phyloP scores from a whole-genome alignment of 1,284 basidiomycete genomes.

The Dichomitus squalens region DNA sequence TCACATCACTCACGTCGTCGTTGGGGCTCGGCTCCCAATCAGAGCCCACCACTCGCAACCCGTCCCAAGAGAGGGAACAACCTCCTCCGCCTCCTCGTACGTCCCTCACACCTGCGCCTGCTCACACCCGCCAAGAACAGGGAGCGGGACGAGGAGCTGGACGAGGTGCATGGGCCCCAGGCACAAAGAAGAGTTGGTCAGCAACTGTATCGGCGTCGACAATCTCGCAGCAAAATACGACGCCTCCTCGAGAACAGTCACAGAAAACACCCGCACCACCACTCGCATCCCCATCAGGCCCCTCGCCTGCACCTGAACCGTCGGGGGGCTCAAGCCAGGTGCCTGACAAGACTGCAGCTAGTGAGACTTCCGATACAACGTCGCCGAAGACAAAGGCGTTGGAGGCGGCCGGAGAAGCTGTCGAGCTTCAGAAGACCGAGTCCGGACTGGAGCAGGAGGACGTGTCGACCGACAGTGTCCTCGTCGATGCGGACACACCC shows the following conservation, averaged over 20 bases:
- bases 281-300: neutral
- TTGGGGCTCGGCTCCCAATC: neutral
- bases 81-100: neutral
- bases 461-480: neutral
- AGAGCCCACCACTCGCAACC: neutral
- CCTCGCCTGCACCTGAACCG: neutral
- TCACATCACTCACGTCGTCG: neutral
- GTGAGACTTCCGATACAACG: no score
- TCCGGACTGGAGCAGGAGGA: neutral
- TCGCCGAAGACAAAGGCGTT: neutral
- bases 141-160: no score
- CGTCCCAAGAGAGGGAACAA: slow-evolving; percentile 2
- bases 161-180: neutral
- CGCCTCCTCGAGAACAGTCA: neutral
- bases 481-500: neutral
- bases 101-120: neutral
- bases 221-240: neutral
- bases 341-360: no score
- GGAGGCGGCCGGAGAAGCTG: neutral
- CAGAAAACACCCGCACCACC: neutral
- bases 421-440: no score
- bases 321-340: no score
- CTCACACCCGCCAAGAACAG: neutral
- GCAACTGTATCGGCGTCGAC: neutral
- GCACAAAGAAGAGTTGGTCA: neutral